Percentiles rank a stretch among this genome's conserved stretches.
phyloP scores from a whole-genome alignment of 2,329 filamentous ascomycete species.

The Talaromyces verruculosus region DNA sequence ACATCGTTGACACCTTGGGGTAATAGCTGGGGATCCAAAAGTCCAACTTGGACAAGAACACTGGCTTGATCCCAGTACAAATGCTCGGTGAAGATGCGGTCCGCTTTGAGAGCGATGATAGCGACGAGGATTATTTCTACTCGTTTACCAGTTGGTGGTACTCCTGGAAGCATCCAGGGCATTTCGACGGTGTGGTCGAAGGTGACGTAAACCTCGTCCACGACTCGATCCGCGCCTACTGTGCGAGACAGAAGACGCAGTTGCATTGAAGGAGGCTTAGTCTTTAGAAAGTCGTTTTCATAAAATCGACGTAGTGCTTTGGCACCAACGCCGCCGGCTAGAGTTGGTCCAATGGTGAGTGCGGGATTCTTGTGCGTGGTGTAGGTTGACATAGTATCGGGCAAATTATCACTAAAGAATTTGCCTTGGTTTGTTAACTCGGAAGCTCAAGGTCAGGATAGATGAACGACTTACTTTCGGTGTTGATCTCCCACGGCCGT shows the following conservation, averaged over 20 bases:
- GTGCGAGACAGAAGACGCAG: slow-evolving; percentile 60
- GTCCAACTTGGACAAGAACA: slow-evolving; percentile 59
- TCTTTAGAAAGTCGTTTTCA: slow-evolving; percentile 55
- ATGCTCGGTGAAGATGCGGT: slow-evolving; percentile 57
- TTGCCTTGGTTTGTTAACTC: slow-evolving; percentile 23
- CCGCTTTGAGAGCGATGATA: slow-evolving; percentile 56
- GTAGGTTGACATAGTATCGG: slow-evolving; percentile 35
- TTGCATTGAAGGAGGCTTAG: slow-evolving; percentile 52
- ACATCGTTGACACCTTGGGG: slow-evolving; percentile 46
- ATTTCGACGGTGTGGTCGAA: slow-evolving; percentile 59
- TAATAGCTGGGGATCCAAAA: slow-evolving; percentile 58
- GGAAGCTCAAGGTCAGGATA: not conserved
- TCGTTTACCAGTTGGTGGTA: slow-evolving; percentile 56
- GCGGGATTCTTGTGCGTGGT: slow-evolving; percentile 31
- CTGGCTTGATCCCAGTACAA: slow-evolving; percentile 64
- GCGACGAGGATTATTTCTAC: slow-evolving; percentile 60
- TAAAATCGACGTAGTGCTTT: slow-evolving; percentile 54
- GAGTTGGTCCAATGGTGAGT: slow-evolving; percentile 36
- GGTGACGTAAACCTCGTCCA: slow-evolving; percentile 59
- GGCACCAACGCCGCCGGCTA: slow-evolving; percentile 44
- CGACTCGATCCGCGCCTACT: slow-evolving; percentile 58
- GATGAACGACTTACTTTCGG: slow-evolving; percentile 32
- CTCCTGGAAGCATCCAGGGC: slow-evolving; percentile 60
- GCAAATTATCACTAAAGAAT: slow-evolving; percentile 35
- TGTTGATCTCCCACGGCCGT: slow-evolving; percentile 37